Base-by-base conservation (phyloP, 768 basidiomycete species). In the Boletus rubroflammeus region DNA sequence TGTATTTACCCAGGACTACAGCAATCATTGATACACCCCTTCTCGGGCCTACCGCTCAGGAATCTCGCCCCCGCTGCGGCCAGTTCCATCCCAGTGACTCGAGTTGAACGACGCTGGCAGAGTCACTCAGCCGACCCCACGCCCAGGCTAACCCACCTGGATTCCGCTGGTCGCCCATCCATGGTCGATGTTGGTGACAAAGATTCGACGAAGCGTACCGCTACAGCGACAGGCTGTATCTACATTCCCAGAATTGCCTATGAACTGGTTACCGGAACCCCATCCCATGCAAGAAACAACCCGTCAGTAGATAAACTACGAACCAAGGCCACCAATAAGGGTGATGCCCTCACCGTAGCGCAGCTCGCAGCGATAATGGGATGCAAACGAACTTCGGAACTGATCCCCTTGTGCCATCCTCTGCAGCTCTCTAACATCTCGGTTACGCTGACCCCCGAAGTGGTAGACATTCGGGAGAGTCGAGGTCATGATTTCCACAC, bases 371-470 rank as follows among this genome's bases (percentile, higher is more conserved):
- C 82, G 17, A 89, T 94, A 66, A 92, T 92, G 85, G 93, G 81
- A 10, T 82, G 86, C 53, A 96, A 96, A 68, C 83, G 82, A 57
- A 95, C 93, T 1, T 76, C 88, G 25, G 82, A 84, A 35, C 77
- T 95, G 42, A 93, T 96, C 49, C 93, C 93, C 10, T 76, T 96
- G 15, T 96, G 93, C 63, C 93, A 96, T 69, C 86, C 91, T 3
- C 75, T 96, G n/a, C 68, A 78, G 19, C 75, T 95, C 29, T 83
- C 86, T 6, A 82, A 88, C 55, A 72, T 94, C 54, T 72, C 80
- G 25, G 89, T 89, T n/a, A 70, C 67, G 1, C 73, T 95, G 55
- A 72, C 71, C 2, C 81, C 84, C 3, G 79, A 82, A 55, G 55
- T 57, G 38, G 47, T 61, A 51, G 57, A 49, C 17, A 31, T 44